Conservation (phyloP, 2,329 filamentous ascomycete genomes). For the Zasmidium cellare region DNA sequence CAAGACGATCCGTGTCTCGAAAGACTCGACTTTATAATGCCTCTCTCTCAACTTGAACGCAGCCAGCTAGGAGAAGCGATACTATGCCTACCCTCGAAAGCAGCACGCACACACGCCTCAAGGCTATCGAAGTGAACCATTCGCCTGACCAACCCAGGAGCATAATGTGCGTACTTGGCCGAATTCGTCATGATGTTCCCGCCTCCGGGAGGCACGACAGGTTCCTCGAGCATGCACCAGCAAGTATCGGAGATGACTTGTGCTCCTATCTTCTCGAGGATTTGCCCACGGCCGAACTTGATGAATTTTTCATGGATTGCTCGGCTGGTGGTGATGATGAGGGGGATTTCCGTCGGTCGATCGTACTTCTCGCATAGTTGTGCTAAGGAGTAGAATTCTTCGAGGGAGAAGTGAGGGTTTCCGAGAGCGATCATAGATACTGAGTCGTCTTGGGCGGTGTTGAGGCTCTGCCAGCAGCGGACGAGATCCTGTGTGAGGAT, state of each 20-base stretch:
- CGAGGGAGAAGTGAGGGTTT: conserved; percentile 47
- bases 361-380: conserved; percentile 20
- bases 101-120: conserved; percentile 24
- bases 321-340: conserved; percentile 14
- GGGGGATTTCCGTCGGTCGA: background rate
- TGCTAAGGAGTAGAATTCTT: conserved; percentile 38
- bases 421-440: conserved; percentile 46
- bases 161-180: conserved; percentile 50
- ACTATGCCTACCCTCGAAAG: background rate
- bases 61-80: background rate
- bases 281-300: conserved; percentile 32
- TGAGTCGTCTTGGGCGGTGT: conserved; percentile 10
- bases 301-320: background rate
- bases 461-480: conserved; percentile 10
- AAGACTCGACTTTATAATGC: too few relatives aligned
- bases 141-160: conserved; percentile 26
- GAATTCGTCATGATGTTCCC: conserved; percentile 48
- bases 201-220: conserved; percentile 34
- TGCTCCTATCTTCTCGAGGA: conserved; percentile 40
- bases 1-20: too few relatives aligned
- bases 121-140: conserved; percentile 30
- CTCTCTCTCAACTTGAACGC: background rate
- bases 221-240: conserved; percentile 50
- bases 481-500: background rate
- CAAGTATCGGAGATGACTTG: conserved; percentile 48